A percentile compares a stretch with the other conserved stretches of the same genome.
Evolutionary conservation across 495 filamentous ascomycete genomes (phyloP).

Genomic region (Evansstolkia leycettana): DNA sequence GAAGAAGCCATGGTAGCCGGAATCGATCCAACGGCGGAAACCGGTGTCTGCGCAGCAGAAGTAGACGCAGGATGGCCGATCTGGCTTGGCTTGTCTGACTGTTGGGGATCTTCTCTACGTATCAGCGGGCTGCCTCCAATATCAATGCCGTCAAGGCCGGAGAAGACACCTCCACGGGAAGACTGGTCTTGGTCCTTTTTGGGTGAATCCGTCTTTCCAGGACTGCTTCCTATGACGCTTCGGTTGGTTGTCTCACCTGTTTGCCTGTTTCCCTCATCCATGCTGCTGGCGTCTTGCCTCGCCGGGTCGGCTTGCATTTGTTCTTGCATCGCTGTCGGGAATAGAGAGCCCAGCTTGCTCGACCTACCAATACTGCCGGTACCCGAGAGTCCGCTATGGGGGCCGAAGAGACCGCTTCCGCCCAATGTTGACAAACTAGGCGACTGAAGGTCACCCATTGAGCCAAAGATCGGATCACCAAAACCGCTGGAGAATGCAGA

Average conservation of each 20-base stretch:
- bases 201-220: too few species aligned
- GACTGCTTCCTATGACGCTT: background rate
- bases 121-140: slow-evolving; percentile 1
- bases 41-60: slow-evolving; percentile 27
- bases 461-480: slow-evolving; percentile 59
- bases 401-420: slow-evolving; percentile 41
- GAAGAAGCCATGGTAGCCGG: slow-evolving; percentile 17
- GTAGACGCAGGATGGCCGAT: slow-evolving; percentile 20
- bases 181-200: too few species aligned
- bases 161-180: too few species aligned
- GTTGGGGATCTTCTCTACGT: slow-evolving; percentile 10
- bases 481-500: slow-evolving; percentile 54
- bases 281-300: slow-evolving; percentile 38
- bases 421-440: slow-evolving; percentile 54
- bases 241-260: slow-evolving; percentile 6
- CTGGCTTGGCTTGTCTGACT: slow-evolving; percentile 16
- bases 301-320: slow-evolving; percentile 51
- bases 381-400: slow-evolving; percentile 30
- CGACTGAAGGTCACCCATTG: slow-evolving; percentile 62
- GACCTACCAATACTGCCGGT: slow-evolving; percentile 51
- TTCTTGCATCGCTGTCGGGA: slow-evolving; percentile 80
- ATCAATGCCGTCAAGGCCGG: background rate
- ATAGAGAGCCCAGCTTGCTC: slow-evolving; percentile 78
- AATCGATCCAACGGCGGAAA: slow-evolving; percentile 31
- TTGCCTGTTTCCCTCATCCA: slow-evolving; percentile 28